Evolutionary conservation across 2,329 filamentous ascomycete genomes (phyloP).

Genomic region (Ustilaginoidea virens): DNA sequence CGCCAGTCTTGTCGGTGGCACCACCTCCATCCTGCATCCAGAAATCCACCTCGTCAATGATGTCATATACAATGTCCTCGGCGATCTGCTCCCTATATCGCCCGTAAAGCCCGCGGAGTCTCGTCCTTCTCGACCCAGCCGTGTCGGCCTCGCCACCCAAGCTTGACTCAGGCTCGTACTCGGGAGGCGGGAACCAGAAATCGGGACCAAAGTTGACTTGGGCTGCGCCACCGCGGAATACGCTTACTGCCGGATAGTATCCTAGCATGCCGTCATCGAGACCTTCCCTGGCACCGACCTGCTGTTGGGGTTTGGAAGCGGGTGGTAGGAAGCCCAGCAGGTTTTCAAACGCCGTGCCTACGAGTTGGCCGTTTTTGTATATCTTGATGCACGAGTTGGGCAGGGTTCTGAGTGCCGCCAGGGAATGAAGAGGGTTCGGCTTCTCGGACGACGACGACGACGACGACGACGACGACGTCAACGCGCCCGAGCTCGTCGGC

Average conservation of each 20-base stretch:
- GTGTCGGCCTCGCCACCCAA: constrained; percentile 33
- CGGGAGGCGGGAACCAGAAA: constrained; percentile 75
- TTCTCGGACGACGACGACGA: constrained; percentile 34
- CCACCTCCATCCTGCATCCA: constrained; percentile 55
- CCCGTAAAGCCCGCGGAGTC: constrained; percentile 50
- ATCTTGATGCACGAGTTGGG: constrained; percentile 76
- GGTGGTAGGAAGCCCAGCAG: constrained; percentile 85
- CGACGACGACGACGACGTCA: constrained; percentile 28
- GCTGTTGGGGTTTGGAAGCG: constrained; percentile 58
- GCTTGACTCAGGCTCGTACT: constrained; percentile 26
- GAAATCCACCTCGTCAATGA: constrained; percentile 89
- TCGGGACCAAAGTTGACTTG: constrained; percentile 90
- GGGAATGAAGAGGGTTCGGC: constrained; percentile 57
- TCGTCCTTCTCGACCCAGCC: constrained; percentile 11
- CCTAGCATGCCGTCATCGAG: constrained; percentile 91
- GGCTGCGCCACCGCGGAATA: constrained; percentile 79
- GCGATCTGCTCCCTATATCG: constrained; percentile 87
- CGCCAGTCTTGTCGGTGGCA: constrained; percentile 29
- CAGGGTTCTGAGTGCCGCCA: constrained; percentile 66
- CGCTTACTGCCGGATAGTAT: constrained; percentile 87
- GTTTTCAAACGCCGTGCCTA: constrained; percentile 79
- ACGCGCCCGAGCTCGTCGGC: constrained; percentile 23
- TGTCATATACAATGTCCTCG: constrained; percentile 84
- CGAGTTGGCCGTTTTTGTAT: constrained; percentile 79
- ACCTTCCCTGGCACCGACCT: constrained; percentile 65